Conservation (phyloP, 208 protist species). For the Acanthamoeba royreba region DNA sequence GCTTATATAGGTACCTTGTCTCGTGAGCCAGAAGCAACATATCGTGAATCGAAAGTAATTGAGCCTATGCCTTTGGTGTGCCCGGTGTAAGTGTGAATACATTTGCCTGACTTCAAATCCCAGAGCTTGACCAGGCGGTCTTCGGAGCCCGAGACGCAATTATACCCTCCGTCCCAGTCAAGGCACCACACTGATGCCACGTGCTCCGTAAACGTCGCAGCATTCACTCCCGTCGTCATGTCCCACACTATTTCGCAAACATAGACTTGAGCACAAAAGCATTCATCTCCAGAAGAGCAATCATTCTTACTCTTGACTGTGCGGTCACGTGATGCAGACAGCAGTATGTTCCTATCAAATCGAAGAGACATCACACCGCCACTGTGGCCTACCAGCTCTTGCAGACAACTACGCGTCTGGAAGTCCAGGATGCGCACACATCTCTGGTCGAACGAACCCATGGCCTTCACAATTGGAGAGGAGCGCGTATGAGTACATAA, state of each 20-base stretch:
- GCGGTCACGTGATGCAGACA: not conserved
- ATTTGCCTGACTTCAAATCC: not conserved
- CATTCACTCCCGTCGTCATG: not conserved
- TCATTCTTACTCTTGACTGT: not conserved
- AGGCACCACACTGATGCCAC: not conserved
- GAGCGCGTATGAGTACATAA: too few species aligned
- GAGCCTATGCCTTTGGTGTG: not conserved
- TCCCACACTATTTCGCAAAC: not conserved
- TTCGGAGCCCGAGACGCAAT: not conserved
- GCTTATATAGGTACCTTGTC: too few species aligned
- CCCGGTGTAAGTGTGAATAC: slow-evolving; percentile 16
- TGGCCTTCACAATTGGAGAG: not conserved
- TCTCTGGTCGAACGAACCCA: slow-evolving; percentile 20
- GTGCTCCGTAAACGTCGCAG: not conserved
- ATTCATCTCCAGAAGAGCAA: not conserved
- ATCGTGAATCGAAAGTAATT: not conserved
- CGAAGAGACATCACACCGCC: not conserved
- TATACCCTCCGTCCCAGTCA: not conserved
- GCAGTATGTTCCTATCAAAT: not conserved
- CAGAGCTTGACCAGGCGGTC: slow-evolving; percentile 12
- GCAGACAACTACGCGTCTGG: not conserved
- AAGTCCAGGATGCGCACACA: not conserved
- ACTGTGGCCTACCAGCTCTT: not conserved
- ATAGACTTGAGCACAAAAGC: not conserved
- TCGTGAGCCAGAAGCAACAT: not conserved